These are phyloP conservation scores for Metschnikowia bowlesiae DNA, from an alignment of 805 yeast species.

Conservation along the genomic window DNA sequence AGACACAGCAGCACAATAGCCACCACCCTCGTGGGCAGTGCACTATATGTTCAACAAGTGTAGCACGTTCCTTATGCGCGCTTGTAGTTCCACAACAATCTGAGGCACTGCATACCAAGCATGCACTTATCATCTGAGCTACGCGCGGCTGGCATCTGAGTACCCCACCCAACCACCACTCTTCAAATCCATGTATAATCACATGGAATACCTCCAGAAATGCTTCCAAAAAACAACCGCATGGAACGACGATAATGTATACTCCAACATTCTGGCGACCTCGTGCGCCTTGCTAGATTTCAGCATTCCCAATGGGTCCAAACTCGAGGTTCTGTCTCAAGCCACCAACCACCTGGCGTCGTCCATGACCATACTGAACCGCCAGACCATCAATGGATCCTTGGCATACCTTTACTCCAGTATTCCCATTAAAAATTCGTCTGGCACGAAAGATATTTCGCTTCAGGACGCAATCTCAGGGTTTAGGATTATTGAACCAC, in stretches of 20 bases:
- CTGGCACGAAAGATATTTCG: conserved; percentile 48
- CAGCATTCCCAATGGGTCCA: conserved; percentile 61
- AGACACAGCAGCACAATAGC: no score
- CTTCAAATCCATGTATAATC: conserved; percentile 53
- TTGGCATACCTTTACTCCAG: conserved; percentile 77
- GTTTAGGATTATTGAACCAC: conserved; percentile 54
- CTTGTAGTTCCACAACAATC: no score
- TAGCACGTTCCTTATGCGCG: no score
- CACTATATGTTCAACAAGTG: no score
- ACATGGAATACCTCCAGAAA: conserved; percentile 81
- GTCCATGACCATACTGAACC: conserved; percentile 63
- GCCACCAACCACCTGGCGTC: conserved; percentile 68
- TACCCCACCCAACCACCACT: background rate
- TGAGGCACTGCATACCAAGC: background rate
- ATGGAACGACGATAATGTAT: conserved; percentile 79
- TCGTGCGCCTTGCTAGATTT: conserved; percentile 70
- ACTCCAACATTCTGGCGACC: conserved; percentile 70
- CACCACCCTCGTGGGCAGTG: no score
- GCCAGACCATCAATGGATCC: conserved; percentile 70
- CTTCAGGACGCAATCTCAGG: conserved; percentile 70
- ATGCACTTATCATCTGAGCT: background rate
- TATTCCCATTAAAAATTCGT: conserved; percentile 46
- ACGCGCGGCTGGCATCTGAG: conserved; percentile 1
- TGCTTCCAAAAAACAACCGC: conserved; percentile 64
- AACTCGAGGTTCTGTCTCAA: conserved; percentile 63